Evolutionary conservation across 2,329 filamentous ascomycete species (phyloP).

Genomic region (Cordyceps fumosorosea): DNA sequence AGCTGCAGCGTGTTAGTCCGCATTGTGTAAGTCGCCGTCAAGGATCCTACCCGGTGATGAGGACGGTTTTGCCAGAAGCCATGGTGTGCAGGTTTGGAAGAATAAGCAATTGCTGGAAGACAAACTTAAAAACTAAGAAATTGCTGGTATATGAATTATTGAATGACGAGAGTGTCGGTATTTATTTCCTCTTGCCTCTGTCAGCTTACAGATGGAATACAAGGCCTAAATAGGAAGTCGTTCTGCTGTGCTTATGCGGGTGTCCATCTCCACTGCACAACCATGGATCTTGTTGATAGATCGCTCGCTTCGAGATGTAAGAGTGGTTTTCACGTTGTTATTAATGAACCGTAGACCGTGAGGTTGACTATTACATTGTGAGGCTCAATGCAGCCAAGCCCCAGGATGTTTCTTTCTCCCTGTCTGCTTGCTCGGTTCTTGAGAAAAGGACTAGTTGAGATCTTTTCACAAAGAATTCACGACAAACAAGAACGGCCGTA

Average conservation of each 20-base stretch:
- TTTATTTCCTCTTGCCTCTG: neutral
- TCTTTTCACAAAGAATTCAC: neutral
- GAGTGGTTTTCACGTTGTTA: too few relatives aligned
- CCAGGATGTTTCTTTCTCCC: too few relatives aligned
- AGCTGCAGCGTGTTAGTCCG: conserved; percentile 4
- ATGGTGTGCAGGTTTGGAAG: neutral
- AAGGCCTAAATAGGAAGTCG: neutral
- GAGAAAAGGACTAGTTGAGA: neutral
- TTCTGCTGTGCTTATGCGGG: neutral
- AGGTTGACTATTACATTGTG: too few relatives aligned
- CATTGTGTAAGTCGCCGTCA: neutral
- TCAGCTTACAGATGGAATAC: neutral
- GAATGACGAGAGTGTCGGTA: neutral
- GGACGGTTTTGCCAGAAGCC: neutral
- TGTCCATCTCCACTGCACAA: neutral
- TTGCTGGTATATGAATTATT: neutral
- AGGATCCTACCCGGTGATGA: neutral
- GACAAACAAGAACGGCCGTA: neutral
- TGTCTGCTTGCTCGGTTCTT: neutral
- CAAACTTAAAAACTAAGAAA: too few relatives aligned
- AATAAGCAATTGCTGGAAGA: neutral
- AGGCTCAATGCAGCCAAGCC: too few relatives aligned
- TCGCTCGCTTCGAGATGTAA: too few relatives aligned
- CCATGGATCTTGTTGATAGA: neutral
- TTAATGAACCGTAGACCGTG: too few relatives aligned